Evolutionary conservation across 176 grass and related monocot species (phyloP).

Genomic region (Rhynchospora breviuscula): DNA sequence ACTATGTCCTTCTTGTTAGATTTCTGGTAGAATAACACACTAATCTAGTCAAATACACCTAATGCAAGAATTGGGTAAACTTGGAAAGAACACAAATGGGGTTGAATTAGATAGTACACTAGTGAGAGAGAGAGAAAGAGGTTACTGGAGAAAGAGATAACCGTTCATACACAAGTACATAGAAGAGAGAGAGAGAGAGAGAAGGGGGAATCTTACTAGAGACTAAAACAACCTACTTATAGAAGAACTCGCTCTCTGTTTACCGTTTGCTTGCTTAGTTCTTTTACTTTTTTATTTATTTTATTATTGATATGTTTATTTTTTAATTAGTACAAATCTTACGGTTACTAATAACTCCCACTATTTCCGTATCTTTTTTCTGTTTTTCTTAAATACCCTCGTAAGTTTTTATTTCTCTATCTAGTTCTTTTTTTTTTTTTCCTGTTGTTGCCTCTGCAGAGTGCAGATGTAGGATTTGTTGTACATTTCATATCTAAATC

Average conservation of each 20-base stretch:
- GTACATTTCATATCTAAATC: neutral
- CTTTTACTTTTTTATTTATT: neutral
- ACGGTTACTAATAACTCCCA: conserved; percentile 8
- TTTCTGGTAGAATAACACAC: neutral
- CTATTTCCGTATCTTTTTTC: neutral
- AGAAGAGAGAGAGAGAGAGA: conserved; percentile 13
- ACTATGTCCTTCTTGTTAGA: neutral
- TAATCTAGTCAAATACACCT: neutral
- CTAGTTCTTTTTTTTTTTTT: no score
- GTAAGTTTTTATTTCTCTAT: neutral
- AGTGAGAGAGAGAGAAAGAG: neutral
- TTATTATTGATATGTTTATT: no score
- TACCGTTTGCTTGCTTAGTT: neutral
- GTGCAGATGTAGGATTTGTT: neutral
- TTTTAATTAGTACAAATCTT: neutral
- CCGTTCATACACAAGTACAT: neutral
- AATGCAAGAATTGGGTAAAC: neutral
- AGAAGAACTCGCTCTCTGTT: conserved; percentile 7
- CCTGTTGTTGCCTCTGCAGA: neutral
- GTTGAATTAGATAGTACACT: conserved; percentile 1
- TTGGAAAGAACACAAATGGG: neutral
- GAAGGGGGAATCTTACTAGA: conserved; percentile 23
- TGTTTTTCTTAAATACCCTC: neutral
- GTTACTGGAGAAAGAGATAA: neutral
- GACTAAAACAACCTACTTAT: conserved; percentile 20